Evolutionary conservation across 148 eudicot species (phyloP).

Genomic region (Agrostemma githago): DNA sequence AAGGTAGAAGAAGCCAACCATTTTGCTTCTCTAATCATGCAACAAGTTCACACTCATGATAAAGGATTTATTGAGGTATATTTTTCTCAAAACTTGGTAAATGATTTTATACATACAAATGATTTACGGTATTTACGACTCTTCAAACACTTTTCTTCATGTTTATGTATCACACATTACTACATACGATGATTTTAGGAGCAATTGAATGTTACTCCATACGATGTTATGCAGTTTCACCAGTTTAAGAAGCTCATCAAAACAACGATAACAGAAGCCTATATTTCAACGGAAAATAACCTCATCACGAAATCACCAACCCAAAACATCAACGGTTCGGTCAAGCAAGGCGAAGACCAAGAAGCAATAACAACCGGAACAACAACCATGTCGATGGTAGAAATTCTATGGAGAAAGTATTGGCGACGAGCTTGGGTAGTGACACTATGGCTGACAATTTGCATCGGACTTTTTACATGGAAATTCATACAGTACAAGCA

Average conservation of each 20-base stretch:
- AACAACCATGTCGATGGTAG: constrained; percentile 8
- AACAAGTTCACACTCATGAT: constrained; percentile 26
- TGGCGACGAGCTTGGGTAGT: constrained; percentile 39
- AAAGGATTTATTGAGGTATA: constrained; percentile 36
- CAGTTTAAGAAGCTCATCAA: constrained; percentile 32
- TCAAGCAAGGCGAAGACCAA: neutral
- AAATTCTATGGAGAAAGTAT: constrained; percentile 24
- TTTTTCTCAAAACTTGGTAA: neutral
- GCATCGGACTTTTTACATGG: constrained; percentile 30
- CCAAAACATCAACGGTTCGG: neutral
- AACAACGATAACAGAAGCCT: constrained; percentile 15
- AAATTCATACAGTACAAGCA: constrained; percentile 33
- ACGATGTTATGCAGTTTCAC: constrained; percentile 15
- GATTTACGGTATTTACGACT: too few species aligned
- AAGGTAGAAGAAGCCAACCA: constrained; percentile 29
- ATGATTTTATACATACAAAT: too few species aligned
- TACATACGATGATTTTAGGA: too few species aligned
- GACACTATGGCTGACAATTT: constrained; percentile 26
- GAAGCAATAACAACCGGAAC: neutral
- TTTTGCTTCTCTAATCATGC: constrained; percentile 33
- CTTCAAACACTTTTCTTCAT: too few species aligned
- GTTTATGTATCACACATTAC: too few species aligned
- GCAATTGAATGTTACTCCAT: too few species aligned
- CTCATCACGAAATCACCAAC: neutral
- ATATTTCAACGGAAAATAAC: constrained; percentile 9